Percentiles rank a stretch among this genome's conserved stretches.
These are phyloP conservation scores for Entomortierella parvispora DNA, from an alignment of 192 early-diverging fungal genomes.

Conservation along the genomic window DNA sequence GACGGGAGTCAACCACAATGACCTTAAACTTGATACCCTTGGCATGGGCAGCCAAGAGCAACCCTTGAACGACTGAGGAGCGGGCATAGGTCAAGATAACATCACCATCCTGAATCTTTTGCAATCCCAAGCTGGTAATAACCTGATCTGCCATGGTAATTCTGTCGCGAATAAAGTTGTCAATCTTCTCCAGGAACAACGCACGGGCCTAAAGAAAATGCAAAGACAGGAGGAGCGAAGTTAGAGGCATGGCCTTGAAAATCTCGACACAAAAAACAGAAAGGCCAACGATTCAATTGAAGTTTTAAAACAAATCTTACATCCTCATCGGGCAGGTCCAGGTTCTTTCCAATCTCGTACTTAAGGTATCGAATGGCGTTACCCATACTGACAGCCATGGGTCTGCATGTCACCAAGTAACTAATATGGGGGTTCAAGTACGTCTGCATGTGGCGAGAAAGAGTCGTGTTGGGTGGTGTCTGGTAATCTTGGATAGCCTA, in stretches of 20 bases:
- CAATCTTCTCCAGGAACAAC: conserved; percentile 77
- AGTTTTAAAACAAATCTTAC: too few relatives aligned
- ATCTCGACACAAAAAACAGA: not conserved
- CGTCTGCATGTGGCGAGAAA: conserved; percentile 82
- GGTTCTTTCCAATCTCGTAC: conserved; percentile 82
- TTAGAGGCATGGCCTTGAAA: not conserved
- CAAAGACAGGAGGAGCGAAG: not conserved
- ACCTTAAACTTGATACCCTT: conserved; percentile 87
- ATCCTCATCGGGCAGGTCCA: conserved; percentile 86
- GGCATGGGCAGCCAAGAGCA: conserved; percentile 80
- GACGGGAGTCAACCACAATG: conserved; percentile 91
- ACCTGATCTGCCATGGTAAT: conserved; percentile 84
- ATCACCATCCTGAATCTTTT: conserved; percentile 93
- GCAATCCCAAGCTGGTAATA: conserved; percentile 82
- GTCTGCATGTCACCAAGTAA: conserved; percentile 84
- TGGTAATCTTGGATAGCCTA: conserved; percentile 92
- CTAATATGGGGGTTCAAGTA: conserved; percentile 92
- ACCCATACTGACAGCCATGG: conserved; percentile 94
- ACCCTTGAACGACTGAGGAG: conserved; percentile 87
- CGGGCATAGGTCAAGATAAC: conserved; percentile 92
- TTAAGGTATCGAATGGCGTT: conserved; percentile 92
- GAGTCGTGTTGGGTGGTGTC: conserved; percentile 82
- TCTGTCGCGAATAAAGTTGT: conserved; percentile 90
- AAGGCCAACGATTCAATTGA: not conserved
- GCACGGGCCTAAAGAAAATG: conserved; percentile 71